Evolutionary conservation across 2,329 filamentous ascomycete species (phyloP).

Genomic region (Colletotrichum lupini): DNA sequence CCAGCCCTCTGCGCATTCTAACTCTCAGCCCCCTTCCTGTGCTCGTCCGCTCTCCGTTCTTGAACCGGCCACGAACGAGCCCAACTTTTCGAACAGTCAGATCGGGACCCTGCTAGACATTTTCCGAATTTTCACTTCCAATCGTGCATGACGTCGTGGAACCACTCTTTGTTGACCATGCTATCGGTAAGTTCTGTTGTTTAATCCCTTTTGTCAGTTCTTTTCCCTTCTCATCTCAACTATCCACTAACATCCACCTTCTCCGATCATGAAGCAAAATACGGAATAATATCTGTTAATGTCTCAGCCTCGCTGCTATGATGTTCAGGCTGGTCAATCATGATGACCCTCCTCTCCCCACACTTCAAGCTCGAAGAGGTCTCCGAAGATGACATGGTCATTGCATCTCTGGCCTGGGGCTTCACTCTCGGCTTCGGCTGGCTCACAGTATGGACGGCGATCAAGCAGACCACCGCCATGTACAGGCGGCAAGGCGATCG

Average conservation of each 20-base stretch:
- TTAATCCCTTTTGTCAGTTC: background rate
- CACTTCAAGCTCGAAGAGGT: conserved; percentile 37
- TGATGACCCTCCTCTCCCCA: conserved; percentile 35
- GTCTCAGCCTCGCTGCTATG: conserved; percentile 19
- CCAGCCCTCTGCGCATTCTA: background rate
- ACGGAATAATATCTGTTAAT: background rate
- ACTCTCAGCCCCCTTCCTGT: background rate
- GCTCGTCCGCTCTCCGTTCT: conserved; percentile 10
- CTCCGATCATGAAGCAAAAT: conserved; percentile 3
- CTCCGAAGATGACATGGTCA: conserved; percentile 39
- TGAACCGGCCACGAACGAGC: background rate
- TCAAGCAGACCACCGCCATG: conserved; percentile 47
- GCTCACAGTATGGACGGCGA: conserved; percentile 50
- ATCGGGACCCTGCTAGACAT: conserved; percentile 8
- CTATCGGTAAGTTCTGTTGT: conserved; percentile 1
- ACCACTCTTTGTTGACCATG: background rate
- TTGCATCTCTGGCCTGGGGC: conserved; percentile 48
- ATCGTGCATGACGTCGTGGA: conserved; percentile 15
- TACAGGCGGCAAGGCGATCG: conserved; percentile 46
- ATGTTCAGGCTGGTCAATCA: conserved; percentile 28
- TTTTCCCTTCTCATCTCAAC: background rate
- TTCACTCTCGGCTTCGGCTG: conserved; percentile 55
- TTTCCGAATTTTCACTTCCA: background rate
- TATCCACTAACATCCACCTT: background rate
- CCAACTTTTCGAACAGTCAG: background rate